These are phyloP conservation scores for Pulveroboletus ravenelii DNA, from an alignment of 768 basidiomycete genomes.

Conservation along the genomic window DNA sequence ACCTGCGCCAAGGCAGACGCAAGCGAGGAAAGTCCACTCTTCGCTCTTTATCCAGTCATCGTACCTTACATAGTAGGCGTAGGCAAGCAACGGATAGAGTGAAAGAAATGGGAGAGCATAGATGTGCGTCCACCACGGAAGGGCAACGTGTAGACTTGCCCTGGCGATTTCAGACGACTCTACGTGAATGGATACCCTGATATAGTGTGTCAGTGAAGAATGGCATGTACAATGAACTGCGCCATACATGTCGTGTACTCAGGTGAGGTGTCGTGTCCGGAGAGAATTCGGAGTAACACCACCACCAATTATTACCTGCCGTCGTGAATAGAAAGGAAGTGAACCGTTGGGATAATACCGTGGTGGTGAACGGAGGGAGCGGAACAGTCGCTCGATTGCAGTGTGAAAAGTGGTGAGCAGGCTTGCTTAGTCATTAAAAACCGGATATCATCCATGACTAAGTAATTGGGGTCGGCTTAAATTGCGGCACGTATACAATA, in stretches of 20 bases:
- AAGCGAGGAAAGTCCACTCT: conserved; percentile 97
- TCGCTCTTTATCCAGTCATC: conserved; percentile 88
- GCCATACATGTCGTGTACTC: conserved; percentile 18
- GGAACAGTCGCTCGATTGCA: neutral
- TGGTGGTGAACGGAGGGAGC: neutral
- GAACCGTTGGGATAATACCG: neutral
- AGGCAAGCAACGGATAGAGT: conserved; percentile 78
- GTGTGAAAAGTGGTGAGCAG: neutral
- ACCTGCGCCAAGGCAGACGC: conserved; percentile 74
- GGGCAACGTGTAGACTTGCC: conserved; percentile 60
- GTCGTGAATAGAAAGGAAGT: neutral
- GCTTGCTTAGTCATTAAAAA: too few species aligned
- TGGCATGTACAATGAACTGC: neutral
- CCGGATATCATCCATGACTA: too few species aligned
- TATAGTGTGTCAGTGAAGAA: neutral
- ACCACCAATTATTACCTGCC: neutral
- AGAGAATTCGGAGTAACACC: neutral
- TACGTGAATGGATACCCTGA: conserved; percentile 46
- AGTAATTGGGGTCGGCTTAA: too few species aligned
- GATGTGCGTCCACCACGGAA: conserved; percentile 67
- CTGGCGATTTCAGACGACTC: conserved; percentile 63
- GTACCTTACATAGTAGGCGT: conserved; percentile 89
- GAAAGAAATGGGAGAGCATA: conserved; percentile 77
- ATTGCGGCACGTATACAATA: too few species aligned
- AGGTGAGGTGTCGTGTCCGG: conserved; percentile 2